Base-by-base conservation (phyloP, 1,284 basidiomycete species). In the Porphyrellus sp. region DNA sequence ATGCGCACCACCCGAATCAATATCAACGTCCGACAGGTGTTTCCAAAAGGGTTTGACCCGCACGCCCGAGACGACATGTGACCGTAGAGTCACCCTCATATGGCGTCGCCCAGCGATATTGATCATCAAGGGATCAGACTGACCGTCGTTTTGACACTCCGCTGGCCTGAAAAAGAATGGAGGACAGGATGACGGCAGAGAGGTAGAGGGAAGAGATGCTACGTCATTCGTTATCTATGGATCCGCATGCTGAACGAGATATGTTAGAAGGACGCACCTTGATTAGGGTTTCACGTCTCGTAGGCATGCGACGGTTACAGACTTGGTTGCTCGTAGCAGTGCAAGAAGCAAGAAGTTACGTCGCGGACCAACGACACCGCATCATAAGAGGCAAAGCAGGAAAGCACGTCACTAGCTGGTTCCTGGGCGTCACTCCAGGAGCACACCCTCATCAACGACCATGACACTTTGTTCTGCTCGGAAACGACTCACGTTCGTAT, bases 21-120 rank as follows among this genome's bases (percentile, higher is more conserved):
- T 63, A 77, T 96, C 53, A 97, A 96, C 63, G 91, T 93, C 4
- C 76, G 93, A 48, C 92, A 95, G 68, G 93, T 90, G 13, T 89
- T 90, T 67, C 86, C 87, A 3, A 85, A 78, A 63, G 83, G 78
- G 6, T 89, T 88, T 58, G 69, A 80, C 53, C 80, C 81, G n/a
- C 38, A 44, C 44, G 16, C 40, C 48, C 31, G 31, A 18, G 40
- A 31, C 11, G 28, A 37, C 46, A 37, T 46, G 42, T 34, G 49
- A 57, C n/a, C n/a, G 24, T 28, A 23, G n/a, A 15, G 16, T 11
- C 11, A 18, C 28, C 15, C 25, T n/a, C 42, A 42, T 37, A 25
- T 24, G 27, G 20, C 7, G 41, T 25, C 15, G 25, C 15, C 24
- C 34, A 11, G 13, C 58, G 46, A 25, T 31, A 47, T 33, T 25